Base-by-base conservation (phyloP, 2,329 filamentous ascomycete species). In the Cladorrhinum sp. region DNA sequence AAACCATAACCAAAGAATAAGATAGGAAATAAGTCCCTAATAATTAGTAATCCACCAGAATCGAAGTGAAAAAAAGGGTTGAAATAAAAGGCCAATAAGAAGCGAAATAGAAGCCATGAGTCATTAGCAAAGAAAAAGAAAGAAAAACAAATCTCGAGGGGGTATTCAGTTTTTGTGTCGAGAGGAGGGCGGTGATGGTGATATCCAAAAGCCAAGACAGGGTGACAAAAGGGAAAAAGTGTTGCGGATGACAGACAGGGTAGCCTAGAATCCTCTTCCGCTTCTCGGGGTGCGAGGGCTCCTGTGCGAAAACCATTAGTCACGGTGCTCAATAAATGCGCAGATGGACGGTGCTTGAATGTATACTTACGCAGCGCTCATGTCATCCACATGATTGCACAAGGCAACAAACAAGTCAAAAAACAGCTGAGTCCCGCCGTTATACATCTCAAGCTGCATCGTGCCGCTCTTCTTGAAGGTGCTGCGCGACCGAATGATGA, bases 401-500 rank as follows among this genome's bases (percentile, higher is more conserved):
- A 96, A 86, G 18, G 93, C 92, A 55, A 96, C 93, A 73, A 96
- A 97, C 50, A 96, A 80, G 72, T 96, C 93, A 73, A 96, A 97
- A 79, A 96, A 96, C 62, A 96, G 80, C 71, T 90, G 84, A 1
- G 81, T 90, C 58, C 91, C 91, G 26, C 93, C 93, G 64, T 86
- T 85, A 74, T 90, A 90, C 92, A 97, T 96, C 78, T 96, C 92
- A 67, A 91, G 85, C 77, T 96, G 93, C 92, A 96, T 96, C 2
- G 92, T 96, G 58, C 92, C 92, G 75, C 92, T 96, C 59, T 91
- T 84, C 81, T 96, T 96, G 77, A 97, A 96, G 1, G 91, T 96
- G 71, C 85, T 84, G 67, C 93, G 86, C 69, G 89, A 91, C 66
- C 92, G 87, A 72, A 96, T 96, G 76, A 96, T 96, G 71, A 96